phyloP scores from a whole-genome alignment of 2,329 filamentous ascomycete genomes.

The Colletotrichum higginsianum region DNA sequence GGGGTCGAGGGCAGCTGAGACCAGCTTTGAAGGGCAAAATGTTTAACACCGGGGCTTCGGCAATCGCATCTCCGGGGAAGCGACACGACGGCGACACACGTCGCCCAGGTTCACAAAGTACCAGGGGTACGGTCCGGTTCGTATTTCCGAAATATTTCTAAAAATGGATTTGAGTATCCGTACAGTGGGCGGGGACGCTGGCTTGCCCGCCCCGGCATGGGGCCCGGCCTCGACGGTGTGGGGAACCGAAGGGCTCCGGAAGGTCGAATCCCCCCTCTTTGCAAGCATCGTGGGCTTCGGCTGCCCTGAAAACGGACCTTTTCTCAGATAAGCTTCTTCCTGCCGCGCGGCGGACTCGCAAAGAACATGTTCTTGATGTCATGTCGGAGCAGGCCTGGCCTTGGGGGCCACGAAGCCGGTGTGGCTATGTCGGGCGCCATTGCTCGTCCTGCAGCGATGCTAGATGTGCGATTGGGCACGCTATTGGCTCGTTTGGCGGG shows the following conservation, averaged over 20 bases:
- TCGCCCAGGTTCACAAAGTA: neutral
- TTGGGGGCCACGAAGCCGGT: conserved; percentile 36
- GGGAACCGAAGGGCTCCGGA: conserved; percentile 18
- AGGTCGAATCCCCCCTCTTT: neutral
- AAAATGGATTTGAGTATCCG: conserved; percentile 27
- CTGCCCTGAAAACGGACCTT: conserved; percentile 24
- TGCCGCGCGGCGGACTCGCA: conserved; percentile 36
- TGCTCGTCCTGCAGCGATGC: conserved; percentile 23
- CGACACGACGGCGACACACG: conserved; percentile 10
- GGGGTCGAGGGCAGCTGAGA: neutral
- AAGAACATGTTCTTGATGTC: conserved; percentile 29
- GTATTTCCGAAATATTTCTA: conserved; percentile 36
- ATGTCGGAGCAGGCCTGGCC: conserved; percentile 27
- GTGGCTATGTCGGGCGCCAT: conserved; percentile 39
- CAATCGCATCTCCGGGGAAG: conserved; percentile 7
- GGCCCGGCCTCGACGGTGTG: conserved; percentile 19
- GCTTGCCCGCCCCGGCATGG: conserved; percentile 13
- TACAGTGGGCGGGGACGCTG: conserved; percentile 2
- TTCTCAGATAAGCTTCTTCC: conserved; percentile 43
- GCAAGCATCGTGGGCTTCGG: conserved; percentile 20
- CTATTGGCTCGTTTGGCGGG: conserved; percentile 23
- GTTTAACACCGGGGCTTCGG: neutral
- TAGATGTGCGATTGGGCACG: conserved; percentile 4
- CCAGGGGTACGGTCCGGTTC: conserved; percentile 31
- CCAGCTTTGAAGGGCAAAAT: neutral